phyloP scores from a whole-genome alignment of 306 rosid species.

The Ceratonia siliqua region DNA sequence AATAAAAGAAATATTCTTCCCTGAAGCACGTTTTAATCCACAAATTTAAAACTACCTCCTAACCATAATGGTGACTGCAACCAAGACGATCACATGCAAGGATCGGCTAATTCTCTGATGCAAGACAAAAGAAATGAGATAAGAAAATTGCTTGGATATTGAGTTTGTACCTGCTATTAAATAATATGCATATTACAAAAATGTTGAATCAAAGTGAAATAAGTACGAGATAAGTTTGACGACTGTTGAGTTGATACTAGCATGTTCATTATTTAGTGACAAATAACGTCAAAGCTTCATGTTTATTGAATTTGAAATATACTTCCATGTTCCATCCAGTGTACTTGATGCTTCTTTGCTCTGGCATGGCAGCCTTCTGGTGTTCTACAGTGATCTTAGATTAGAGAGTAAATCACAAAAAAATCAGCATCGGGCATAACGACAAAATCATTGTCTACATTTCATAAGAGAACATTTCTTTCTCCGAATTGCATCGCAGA shows the following conservation, averaged over 20 bases:
- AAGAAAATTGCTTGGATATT: not conserved
- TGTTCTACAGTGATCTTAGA: slow-evolving; percentile 21
- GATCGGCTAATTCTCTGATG: not conserved
- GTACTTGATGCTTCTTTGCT: slow-evolving; percentile 10
- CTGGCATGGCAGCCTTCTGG: not conserved
- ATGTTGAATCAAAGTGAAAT: slow-evolving; percentile 14
- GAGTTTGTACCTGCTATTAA: not conserved
- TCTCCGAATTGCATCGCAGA: slow-evolving; percentile 74
- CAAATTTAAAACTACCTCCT: not conserved
- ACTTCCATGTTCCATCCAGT: slow-evolving; percentile 16
- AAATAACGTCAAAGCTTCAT: not conserved
- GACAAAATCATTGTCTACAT: slow-evolving; percentile 24
- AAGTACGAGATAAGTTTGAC: not conserved
- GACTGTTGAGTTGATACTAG: not conserved
- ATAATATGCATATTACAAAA: not conserved
- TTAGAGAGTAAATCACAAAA: not conserved
- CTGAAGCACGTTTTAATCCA: not conserved
- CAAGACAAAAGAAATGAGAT: not conserved
- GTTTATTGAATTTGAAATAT: not conserved
- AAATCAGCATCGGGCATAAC: not conserved
- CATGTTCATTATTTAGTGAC: not conserved
- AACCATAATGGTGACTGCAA: too few species aligned
- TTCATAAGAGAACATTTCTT: slow-evolving; percentile 38
- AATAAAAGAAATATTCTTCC: not conserved
- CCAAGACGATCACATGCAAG: not conserved